phyloP scores from a whole-genome alignment of 2,329 filamentous ascomycete species.

The Nannizziopsis arthrosporioides region DNA sequence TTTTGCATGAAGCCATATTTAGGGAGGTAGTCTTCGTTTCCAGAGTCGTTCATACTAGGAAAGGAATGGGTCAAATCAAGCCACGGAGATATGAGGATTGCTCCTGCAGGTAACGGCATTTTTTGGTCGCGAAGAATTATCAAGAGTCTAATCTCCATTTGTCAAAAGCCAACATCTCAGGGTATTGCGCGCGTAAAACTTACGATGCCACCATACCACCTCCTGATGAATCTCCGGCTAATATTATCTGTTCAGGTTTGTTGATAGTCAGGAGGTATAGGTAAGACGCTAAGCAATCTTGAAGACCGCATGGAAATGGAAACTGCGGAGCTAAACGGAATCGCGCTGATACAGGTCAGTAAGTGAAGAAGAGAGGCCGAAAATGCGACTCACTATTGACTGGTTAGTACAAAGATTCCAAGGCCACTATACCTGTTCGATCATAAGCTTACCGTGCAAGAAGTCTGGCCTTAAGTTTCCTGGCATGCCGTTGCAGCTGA shows the following conservation, averaged over 20 bases:
- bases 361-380: background rate
- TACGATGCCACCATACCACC: slow-evolving; percentile 71
- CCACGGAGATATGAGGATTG: slow-evolving; percentile 87
- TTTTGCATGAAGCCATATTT: slow-evolving; percentile 78
- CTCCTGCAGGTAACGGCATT: slow-evolving; percentile 75
- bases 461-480: slow-evolving; percentile 82
- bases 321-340: slow-evolving; percentile 89
- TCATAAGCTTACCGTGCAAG: slow-evolving; percentile 51
- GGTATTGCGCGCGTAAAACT: slow-evolving; percentile 12
- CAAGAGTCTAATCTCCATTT: slow-evolving; percentile 44
- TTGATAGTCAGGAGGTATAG: slow-evolving; percentile 67
- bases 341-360: slow-evolving; percentile 36
- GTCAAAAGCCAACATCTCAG: slow-evolving; percentile 16
- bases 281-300: slow-evolving; percentile 83
- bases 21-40: slow-evolving; percentile 76
- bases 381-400: slow-evolving; percentile 8
- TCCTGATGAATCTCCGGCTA: slow-evolving; percentile 88
- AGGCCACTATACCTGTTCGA: background rate
- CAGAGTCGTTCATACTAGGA: slow-evolving; percentile 66
- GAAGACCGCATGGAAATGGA: slow-evolving; percentile 83
- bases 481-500: slow-evolving; percentile 88
- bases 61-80: slow-evolving; percentile 93
- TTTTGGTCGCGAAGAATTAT: slow-evolving; percentile 71
- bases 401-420: slow-evolving; percentile 12
- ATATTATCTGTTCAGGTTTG: slow-evolving; percentile 66